Evolutionary conservation across 1,284 basidiomycete genomes (phyloP).

Genomic region (Ganoderma lingzhi): DNA sequence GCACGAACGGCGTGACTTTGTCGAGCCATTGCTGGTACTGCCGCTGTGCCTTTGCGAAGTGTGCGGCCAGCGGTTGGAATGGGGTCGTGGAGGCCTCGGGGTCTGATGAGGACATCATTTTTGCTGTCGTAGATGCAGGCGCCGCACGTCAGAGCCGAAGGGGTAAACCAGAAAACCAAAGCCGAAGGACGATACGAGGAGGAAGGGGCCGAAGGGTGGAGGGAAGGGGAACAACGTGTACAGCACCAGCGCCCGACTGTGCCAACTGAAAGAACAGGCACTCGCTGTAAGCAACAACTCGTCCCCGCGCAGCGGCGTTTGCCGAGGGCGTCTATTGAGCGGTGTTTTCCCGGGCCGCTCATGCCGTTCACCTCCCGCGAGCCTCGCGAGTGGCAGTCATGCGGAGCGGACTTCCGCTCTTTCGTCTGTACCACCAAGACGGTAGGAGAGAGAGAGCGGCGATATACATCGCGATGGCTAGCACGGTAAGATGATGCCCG

Average conservation of each 20-base stretch:
- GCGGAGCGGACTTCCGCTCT: neutral
- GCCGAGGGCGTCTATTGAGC: neutral
- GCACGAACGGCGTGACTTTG: constrained; percentile 88
- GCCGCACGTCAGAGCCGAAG: constrained; percentile 4
- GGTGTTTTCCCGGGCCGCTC: neutral
- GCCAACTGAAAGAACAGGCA: neutral
- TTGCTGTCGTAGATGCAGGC: constrained; percentile 38
- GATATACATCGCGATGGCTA: neutral
- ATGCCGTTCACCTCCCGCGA: neutral
- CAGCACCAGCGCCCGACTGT: neutral
- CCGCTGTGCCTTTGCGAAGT: constrained; percentile 61
- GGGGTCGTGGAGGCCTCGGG: constrained; percentile 53
- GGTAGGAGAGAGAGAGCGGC: too few species aligned
- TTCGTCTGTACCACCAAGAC: neutral
- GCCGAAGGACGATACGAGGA: constrained; percentile 8
- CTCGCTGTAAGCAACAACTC: neutral
- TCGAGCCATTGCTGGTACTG: constrained; percentile 90
- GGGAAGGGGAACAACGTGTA: constrained; percentile 15
- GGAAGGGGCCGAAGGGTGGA: neutral
- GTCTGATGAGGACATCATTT: constrained; percentile 47
- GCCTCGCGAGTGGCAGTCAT: neutral
- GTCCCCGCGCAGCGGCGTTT: neutral
- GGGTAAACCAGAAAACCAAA: neutral
- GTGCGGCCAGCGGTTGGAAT: constrained; percentile 58
- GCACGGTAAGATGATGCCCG: neutral